phyloP scores from a whole-genome alignment of 2,329 filamentous ascomycete genomes.

The Ophiostoma quercus region DNA sequence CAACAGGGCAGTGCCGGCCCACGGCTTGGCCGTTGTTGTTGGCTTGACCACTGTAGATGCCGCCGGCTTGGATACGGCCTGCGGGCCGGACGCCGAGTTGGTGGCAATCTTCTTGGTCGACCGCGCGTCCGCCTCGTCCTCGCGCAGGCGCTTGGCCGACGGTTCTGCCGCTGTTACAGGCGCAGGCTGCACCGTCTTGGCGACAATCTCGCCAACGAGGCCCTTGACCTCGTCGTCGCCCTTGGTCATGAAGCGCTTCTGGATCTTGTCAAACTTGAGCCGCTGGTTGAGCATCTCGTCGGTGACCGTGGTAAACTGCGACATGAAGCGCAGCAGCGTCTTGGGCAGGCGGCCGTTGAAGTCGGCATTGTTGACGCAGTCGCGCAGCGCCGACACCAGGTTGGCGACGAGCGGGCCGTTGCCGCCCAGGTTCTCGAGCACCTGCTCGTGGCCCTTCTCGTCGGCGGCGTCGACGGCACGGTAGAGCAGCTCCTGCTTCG shows the following conservation, averaged over 20 bases:
- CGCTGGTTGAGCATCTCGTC: conserved; percentile 55
- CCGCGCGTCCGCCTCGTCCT: conserved; percentile 38
- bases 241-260: conserved; percentile 58
- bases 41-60: conserved; percentile 26
- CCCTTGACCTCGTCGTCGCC: conserved; percentile 60
- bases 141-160: conserved; percentile 37
- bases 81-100: conserved; percentile 30
- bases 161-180: conserved; percentile 17
- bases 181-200: conserved; percentile 41
- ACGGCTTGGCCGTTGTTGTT: conserved; percentile 30
- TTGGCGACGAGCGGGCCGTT: conserved; percentile 53
- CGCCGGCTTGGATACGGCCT: conserved; percentile 26
- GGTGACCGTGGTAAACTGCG: conserved; percentile 57
- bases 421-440: conserved; percentile 54
- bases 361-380: conserved; percentile 49
- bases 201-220: conserved; percentile 46
- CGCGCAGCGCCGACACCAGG: conserved; percentile 50
- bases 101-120: conserved; percentile 39
- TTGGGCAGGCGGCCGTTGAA: conserved; percentile 51
- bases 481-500: conserved; percentile 46
- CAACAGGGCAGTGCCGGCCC: conserved; percentile 35
- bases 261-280: conserved; percentile 60
- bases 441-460: conserved; percentile 49
- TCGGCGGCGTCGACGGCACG: conserved; percentile 50
- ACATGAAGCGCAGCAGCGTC: conserved; percentile 55